These are phyloP conservation scores for Stagonosporopsis cucurbitacearum DNA, from an alignment of 2,329 filamentous ascomycete genomes.

Conservation along the genomic window DNA sequence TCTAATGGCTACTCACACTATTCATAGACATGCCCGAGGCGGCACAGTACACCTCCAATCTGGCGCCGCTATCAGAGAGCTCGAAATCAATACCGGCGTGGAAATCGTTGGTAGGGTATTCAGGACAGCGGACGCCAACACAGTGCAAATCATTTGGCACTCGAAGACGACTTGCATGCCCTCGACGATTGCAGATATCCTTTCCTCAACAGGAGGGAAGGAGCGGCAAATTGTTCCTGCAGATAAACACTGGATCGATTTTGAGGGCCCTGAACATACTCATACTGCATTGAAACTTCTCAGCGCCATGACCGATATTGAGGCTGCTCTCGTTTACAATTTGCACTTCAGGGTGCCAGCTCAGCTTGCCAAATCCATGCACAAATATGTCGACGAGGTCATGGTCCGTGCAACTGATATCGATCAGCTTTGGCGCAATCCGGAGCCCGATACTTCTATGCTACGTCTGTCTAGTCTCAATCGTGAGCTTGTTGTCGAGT, in stretches of 20 bases:
- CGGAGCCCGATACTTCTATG: not conserved
- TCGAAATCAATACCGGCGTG: not conserved
- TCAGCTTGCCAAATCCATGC: not conserved
- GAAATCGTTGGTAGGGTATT: not conserved
- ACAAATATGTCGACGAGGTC: not conserved
- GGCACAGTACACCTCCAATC: not conserved
- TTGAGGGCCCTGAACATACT: not conserved
- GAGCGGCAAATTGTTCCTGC: not conserved
- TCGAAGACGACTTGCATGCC: not conserved
- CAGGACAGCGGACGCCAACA: not conserved
- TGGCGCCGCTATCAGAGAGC: not conserved
- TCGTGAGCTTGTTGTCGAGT: not conserved
- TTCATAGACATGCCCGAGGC: not conserved
- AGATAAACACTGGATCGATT: not conserved
- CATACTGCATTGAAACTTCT: not conserved
- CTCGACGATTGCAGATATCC: not conserved
- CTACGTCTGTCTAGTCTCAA: not conserved
- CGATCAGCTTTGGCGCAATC: not conserved
- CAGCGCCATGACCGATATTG: not conserved
- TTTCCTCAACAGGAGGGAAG: too few relatives aligned
- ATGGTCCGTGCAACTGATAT: not conserved
- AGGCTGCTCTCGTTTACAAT: not conserved
- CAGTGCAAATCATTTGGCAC: not conserved
- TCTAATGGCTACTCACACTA: not conserved
- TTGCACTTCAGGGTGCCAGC: not conserved